These are phyloP conservation scores for Penicillium bovifimosum DNA, from an alignment of 495 filamentous ascomycete genomes.

Conservation along the genomic window DNA sequence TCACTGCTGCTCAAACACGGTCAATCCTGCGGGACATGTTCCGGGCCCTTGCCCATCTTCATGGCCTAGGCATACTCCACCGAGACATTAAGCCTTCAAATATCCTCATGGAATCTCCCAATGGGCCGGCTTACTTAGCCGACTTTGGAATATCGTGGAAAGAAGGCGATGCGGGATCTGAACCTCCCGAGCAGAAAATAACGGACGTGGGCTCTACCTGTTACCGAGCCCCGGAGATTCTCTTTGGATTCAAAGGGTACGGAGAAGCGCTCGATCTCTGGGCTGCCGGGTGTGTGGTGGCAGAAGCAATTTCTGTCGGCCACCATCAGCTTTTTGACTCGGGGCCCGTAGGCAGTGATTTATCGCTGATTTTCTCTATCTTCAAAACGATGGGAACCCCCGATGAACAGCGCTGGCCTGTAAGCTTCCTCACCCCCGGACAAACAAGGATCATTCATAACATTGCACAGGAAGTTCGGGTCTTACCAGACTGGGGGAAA, in stretches of 20 bases:
- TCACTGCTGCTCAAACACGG: slow-evolving; percentile 41
- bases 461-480: slow-evolving; percentile 43
- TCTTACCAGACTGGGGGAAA: slow-evolving; percentile 62
- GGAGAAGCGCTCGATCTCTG: slow-evolving; percentile 73
- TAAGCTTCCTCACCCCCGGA: slow-evolving; percentile 23
- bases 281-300: slow-evolving; percentile 80
- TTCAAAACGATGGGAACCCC: slow-evolving; percentile 88
- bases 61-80: slow-evolving; percentile 74
- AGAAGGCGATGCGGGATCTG: slow-evolving; percentile 51
- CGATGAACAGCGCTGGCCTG: slow-evolving; percentile 69
- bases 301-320: slow-evolving; percentile 48
- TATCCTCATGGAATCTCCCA: slow-evolving; percentile 61
- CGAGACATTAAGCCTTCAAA: slow-evolving; percentile 93
- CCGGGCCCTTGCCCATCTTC: slow-evolving; percentile 63
- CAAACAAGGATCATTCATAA: background rate
- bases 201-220: slow-evolving; percentile 89
- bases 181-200: slow-evolving; percentile 66
- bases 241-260: slow-evolving; percentile 80
- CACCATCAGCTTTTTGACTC: slow-evolving; percentile 69
- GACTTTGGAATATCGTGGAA: slow-evolving; percentile 94
- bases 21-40: slow-evolving; percentile 62
- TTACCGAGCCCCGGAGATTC: slow-evolving; percentile 83
- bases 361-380: slow-evolving; percentile 83
- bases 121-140: slow-evolving; percentile 69
- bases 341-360: slow-evolving; percentile 83